Evolutionary conservation across 306 rosid species (phyloP), one percentile per base, ranked within the genome.

Genomic region (Biancaea sappan): DNA sequence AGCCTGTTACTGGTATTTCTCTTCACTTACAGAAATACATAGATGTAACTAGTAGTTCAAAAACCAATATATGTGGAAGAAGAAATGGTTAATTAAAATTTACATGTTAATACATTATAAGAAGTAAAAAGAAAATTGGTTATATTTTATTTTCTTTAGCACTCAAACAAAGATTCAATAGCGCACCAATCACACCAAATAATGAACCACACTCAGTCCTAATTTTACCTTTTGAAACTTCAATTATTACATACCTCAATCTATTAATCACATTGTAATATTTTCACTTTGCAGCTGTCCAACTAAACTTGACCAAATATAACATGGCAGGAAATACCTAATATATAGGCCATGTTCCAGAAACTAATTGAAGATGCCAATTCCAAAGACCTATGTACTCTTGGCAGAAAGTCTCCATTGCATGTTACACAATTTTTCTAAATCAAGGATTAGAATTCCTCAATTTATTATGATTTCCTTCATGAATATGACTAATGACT

Each of bases 251-350:
- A 73, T 32, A 77, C 6, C 43, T 67, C 41, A 61, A 60, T 35
- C 72, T 38, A 50, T 41, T 50, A 18, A 56, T 2, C 12, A 62
- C 66, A 69, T 11, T 21, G 41, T 34, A 57, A 64, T 25, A 35
- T 34, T 69, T 63, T 25, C 48, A 64, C 68, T 38, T 28, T 31
- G 67, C 13, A 24, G 14, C 29, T 72, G 69, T 40, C 22, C 25
- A 66, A 29, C 73, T 54, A 26, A 72, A 64, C 54, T n/a, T 24
- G 35, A 32, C 25, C 78, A 79, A 35, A 62, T 59, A 66, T 38
- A 32, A 66, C 51, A 66, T 9, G 34, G 54, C 54, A 22, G 24
- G 18, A 12, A 38, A 19, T 37, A 51, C 25, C 34, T 51, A 48
- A 51, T 19, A 59, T 38, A 29, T 31, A 51, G 26, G 44, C 64